Base-by-base conservation (phyloP, 768 basidiomycete species). In the Lactarius hengduanensis region DNA sequence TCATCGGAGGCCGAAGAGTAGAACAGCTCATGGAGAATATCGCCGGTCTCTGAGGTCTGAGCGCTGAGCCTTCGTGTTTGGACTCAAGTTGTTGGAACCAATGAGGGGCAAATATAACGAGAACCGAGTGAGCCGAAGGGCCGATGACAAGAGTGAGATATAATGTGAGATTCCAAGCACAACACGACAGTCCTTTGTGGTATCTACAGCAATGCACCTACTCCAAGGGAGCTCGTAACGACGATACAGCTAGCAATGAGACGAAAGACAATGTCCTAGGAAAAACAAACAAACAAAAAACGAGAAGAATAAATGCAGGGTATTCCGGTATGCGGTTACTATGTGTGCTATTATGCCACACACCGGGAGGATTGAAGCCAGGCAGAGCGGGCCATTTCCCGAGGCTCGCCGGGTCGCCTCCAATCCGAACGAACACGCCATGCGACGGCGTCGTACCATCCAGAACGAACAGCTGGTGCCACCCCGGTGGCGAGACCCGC, bases 311-410 rank as follows among this genome's bases (percentile, higher is more conserved):
- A 30, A 30, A 57, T 34, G 28, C 7, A 26, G 47, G 22, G 47
- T 50, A 50, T 22, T 4, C 22, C n/a, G 22, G 4, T 13, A 3
- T 50, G 47, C n/a, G 2, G 16, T 57, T 18, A n/a, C 3, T 32
- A 32, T 32, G 30, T 32, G 30, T 32, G 3, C 30, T 7, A 32
- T 4, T 4, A 32, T 32, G 22, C 26, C 47, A 83, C 45, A 90
- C 74, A 18, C 90, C 90, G 0, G 90, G 90, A 3, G 74, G 73
- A 1, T 82, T 86, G 73, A 92, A 92, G 63, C 86, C 90, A 40
- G 87, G 82, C 70, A 84, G 77, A 61, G 85, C 63, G 0, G 90
- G 90, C 90, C 90, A 92, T 69, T 88, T 85, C 0, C 90, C 90
- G 18, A 92, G 75, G 61, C 78, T 26, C 1, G 22, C 47, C 4